A percentile compares a stretch with the other conserved stretches of the same genome.
These are phyloP conservation scores for Talaromyces verruculosus DNA, from an alignment of 2,329 filamentous ascomycete genomes.

Conservation along the genomic window DNA sequence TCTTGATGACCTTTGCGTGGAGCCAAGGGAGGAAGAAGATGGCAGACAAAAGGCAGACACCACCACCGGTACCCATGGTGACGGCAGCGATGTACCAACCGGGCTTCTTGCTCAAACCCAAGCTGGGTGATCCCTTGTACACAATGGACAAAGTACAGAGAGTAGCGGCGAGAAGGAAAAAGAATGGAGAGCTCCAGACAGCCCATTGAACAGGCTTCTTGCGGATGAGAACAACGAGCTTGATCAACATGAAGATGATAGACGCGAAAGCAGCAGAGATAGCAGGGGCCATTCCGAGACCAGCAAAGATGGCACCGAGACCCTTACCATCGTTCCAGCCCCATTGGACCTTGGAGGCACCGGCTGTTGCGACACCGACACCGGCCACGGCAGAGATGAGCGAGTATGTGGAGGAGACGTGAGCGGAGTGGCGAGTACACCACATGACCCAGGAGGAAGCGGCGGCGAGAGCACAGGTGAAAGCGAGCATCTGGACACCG, in stretches of 20 bases:
- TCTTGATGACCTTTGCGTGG: constrained; percentile 66
- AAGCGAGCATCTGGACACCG: constrained; percentile 67
- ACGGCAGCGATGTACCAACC: constrained; percentile 66
- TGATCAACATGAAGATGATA: constrained; percentile 71
- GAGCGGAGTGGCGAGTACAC: constrained; percentile 71
- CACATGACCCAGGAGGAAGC: constrained; percentile 76
- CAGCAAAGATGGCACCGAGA: constrained; percentile 70
- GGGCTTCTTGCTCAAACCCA: constrained; percentile 65
- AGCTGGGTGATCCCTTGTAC: constrained; percentile 74
- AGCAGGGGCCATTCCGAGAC: constrained; percentile 67
- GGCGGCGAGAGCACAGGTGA: constrained; percentile 63
- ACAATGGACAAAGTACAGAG: constrained; percentile 75
- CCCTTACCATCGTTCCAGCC: constrained; percentile 69
- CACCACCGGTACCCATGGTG: constrained; percentile 63
- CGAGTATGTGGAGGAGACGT: constrained; percentile 67
- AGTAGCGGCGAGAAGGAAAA: constrained; percentile 73
- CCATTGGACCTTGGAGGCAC: constrained; percentile 63
- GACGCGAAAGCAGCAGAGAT: constrained; percentile 66
- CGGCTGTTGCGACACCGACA: constrained; percentile 67
- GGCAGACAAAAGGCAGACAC: constrained; percentile 59
- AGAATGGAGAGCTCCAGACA: constrained; percentile 70
- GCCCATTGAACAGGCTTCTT: constrained; percentile 71
- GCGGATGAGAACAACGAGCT: constrained; percentile 68
- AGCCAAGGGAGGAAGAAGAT: constrained; percentile 74
- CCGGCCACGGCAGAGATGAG: constrained; percentile 68